Base-by-base conservation (phyloP, 2,329 filamentous ascomycete genomes). In the Penicillium psychrosexuale region DNA sequence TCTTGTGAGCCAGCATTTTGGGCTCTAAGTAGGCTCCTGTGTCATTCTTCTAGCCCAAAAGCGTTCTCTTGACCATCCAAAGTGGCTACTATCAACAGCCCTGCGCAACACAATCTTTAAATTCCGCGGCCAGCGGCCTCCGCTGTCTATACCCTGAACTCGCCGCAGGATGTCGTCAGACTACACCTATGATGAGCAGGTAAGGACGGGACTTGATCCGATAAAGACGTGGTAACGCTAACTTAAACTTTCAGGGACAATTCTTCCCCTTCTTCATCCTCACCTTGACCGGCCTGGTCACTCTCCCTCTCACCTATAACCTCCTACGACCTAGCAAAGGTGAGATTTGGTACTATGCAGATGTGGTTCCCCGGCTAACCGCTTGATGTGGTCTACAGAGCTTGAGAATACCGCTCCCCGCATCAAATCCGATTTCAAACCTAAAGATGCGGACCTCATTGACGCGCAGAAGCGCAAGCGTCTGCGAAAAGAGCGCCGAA, bases 211-310 rank as follows among this genome's bases (percentile, higher is more conserved):
- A 37, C 19, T 31, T 9, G 8, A 33, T 15, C 17, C 24, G 8
- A 27, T 34, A 15, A 46, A 43, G 8, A 37, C n/a, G 42, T 28
- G 22, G 17, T 5, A 12, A 4, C 8, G 11, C 22, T 50, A 38
- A 47, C 15, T 34, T 27, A n/a, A 30, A 13, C 30, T 51, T 46
- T 22, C 13, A 94, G 84, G 92, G 91, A 67, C 90, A 97, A 84
- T 97, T 97, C 81, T 99, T 97, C 82, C 94, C 95, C 65, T 96
- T 96, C 84, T 99, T 99, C 81, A 88, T 97, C 77, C 86, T 97
- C 72, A 97, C 92, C 40, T 82, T 97, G 69, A 86, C 88, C 60
- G 86, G 87, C 69, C 85, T 99, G 64, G 83, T 97, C 75, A 97
- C 94, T 33, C 78, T 96, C 56, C 92, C 93, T 59, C 82, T 96